phyloP scores from a whole-genome alignment of 768 basidiomycete genomes.

The Xerocomus potaroensis region DNA sequence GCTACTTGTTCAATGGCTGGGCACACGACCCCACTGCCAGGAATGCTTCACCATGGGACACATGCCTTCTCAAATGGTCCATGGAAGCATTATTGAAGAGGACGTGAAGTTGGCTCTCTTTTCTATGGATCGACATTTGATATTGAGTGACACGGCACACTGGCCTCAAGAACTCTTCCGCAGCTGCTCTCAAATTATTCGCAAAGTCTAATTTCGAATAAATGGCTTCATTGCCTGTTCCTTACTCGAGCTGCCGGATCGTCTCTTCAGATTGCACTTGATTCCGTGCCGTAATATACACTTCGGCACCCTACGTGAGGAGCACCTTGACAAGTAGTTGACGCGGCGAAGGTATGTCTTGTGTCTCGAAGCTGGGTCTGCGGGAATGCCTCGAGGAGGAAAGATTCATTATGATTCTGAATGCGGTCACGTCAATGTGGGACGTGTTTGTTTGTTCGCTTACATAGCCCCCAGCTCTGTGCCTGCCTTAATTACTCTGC shows the following conservation, averaged over 20 bases:
- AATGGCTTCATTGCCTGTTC: conserved; percentile 31
- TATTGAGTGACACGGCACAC: background rate
- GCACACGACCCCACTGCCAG: conserved; percentile 47
- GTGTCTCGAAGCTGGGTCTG: conserved; percentile 23
- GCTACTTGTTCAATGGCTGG: conserved; percentile 39
- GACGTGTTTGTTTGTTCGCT: no score
- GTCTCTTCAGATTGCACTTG: conserved; percentile 23
- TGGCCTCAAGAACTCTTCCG: conserved; percentile 29
- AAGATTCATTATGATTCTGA: no score
- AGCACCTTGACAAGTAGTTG: conserved; percentile 11
- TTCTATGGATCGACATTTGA: conserved; percentile 20
- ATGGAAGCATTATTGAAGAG: conserved; percentile 50
- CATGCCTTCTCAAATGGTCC: background rate
- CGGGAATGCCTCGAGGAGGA: conserved; percentile 9
- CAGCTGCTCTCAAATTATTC: conserved; percentile 30
- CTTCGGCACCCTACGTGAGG: conserved; percentile 30
- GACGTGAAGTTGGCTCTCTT: conserved; percentile 43
- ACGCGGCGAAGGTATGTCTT: conserved; percentile 24
- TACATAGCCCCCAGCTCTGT: no score
- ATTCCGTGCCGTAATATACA: conserved; percentile 34
- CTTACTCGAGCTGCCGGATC: conserved; percentile 28
- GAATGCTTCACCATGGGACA: background rate
- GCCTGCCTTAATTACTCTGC: no score
- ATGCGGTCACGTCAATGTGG: no score
- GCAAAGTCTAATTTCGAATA: conserved; percentile 38